Evolutionary conservation across 306 rosid genomes (phyloP).

Genomic region (Casuarina cunninghamiana): DNA sequence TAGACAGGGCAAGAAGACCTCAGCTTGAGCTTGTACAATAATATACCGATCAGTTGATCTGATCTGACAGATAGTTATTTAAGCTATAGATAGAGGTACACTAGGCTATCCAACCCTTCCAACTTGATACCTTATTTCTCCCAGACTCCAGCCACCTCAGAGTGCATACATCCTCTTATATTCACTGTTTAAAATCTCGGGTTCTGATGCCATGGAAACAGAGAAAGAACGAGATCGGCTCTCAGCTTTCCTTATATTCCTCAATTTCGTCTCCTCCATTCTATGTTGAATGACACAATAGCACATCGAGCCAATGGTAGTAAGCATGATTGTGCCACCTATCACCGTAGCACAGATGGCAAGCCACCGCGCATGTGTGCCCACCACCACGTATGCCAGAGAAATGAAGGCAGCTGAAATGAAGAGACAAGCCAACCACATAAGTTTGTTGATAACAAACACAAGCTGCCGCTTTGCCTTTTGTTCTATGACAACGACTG

Average conservation of each 20-base stretch:
- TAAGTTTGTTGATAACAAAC: slow-evolving; percentile 94
- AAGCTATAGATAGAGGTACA: not conserved
- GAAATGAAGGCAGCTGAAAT: slow-evolving; percentile 92
- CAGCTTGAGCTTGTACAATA: not conserved
- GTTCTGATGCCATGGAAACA: slow-evolving; percentile 74
- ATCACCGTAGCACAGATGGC: slow-evolving; percentile 79
- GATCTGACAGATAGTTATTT: not conserved
- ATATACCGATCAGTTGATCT: slow-evolving; percentile 5
- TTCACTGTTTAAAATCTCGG: slow-evolving; percentile 80
- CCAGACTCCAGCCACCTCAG: slow-evolving; percentile 31
- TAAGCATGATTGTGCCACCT: slow-evolving; percentile 85
- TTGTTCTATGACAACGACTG: slow-evolving; percentile 92
- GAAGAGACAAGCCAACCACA: slow-evolving; percentile 98
- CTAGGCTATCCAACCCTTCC: not conserved
- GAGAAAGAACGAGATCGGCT: slow-evolving; percentile 68
- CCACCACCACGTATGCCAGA: slow-evolving; percentile 86
- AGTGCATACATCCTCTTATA: slow-evolving; percentile 93
- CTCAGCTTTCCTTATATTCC: slow-evolving; percentile 50
- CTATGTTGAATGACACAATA: slow-evolving; percentile 82
- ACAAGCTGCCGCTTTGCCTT: slow-evolving; percentile 90
- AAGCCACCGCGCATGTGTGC: slow-evolving; percentile 75
- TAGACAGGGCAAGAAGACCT: not conserved
- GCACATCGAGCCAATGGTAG: slow-evolving; percentile 97
- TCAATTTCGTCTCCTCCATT: slow-evolving; percentile 75
- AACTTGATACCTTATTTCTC: not conserved